phyloP scores from a whole-genome alignment of 2,329 filamentous ascomycete genomes.

The Calonectria ilicicola region DNA sequence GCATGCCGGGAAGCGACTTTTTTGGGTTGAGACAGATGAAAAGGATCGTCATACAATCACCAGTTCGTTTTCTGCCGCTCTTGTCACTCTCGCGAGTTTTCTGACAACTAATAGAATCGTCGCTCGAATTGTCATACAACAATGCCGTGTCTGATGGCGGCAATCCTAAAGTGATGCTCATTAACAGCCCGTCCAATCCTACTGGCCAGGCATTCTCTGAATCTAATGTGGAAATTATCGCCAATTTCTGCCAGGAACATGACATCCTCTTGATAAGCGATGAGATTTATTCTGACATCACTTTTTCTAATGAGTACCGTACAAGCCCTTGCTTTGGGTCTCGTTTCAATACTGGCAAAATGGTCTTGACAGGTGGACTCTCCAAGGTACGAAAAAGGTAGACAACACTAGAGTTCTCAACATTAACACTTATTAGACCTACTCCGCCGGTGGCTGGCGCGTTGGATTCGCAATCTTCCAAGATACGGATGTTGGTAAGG shows the following conservation, averaged over 20 bases:
- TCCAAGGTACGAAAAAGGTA: background rate
- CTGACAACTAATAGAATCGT: background rate
- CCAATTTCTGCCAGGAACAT: background rate
- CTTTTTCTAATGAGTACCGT: background rate
- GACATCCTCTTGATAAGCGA: background rate
- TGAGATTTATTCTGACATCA: conserved; percentile 10
- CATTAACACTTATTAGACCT: background rate
- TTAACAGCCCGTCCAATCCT: conserved; percentile 13
- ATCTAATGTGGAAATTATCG: background rate
- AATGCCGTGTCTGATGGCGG: background rate
- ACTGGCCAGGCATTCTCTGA: conserved; percentile 3
- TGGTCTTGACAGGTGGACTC: background rate
- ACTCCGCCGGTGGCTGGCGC: conserved; percentile 12
- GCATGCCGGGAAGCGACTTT: conserved; percentile 1
- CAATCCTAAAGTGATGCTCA: background rate
- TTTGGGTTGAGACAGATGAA: conserved; percentile 12
- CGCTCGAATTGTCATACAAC: background rate
- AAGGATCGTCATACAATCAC: conserved; percentile 13
- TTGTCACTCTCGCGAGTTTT: background rate
- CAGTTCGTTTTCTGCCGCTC: background rate
- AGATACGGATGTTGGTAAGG: background rate
- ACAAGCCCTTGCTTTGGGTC: background rate
- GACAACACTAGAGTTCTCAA: background rate
- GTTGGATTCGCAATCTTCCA: conserved; percentile 1
- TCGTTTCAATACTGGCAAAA: background rate